Percentiles rank a stretch among this genome's conserved stretches.
phyloP scores from a whole-genome alignment of 2,329 filamentous ascomycete genomes.

The Fusarium subglutinans region DNA sequence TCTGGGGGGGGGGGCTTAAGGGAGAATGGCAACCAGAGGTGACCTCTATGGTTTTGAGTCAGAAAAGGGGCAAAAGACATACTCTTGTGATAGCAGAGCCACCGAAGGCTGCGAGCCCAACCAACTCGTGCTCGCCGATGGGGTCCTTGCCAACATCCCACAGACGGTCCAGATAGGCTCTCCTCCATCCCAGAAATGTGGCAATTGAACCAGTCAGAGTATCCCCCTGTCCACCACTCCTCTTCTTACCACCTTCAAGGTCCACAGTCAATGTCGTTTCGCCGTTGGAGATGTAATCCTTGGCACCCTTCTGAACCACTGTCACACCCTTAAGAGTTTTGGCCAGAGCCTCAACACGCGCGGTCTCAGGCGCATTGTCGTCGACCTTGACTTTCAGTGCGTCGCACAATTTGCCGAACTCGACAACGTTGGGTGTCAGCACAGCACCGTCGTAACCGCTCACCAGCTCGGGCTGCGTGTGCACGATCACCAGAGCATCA shows the following conservation, averaged over 20 bases:
- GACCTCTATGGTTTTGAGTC: neutral
- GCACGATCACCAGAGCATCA: constrained; percentile 83
- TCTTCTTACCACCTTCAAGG: constrained; percentile 82
- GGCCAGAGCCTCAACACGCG: constrained; percentile 72
- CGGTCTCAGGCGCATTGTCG: constrained; percentile 49
- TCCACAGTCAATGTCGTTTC: constrained; percentile 79
- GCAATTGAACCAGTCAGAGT: constrained; percentile 90
- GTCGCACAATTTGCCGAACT: constrained; percentile 86
- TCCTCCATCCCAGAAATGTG: constrained; percentile 88
- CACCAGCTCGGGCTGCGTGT: constrained; percentile 78
- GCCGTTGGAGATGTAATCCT: constrained; percentile 87
- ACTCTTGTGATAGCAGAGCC: constrained; percentile 88
- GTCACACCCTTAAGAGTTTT: constrained; percentile 86
- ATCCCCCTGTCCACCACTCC: constrained; percentile 94
- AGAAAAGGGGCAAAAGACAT: constrained; percentile 39
- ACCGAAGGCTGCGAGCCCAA: constrained; percentile 84
- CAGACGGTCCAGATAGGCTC: constrained; percentile 83
- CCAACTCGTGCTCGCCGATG: constrained; percentile 64
- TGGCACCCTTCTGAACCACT: constrained; percentile 86
- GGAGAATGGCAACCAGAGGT: neutral
- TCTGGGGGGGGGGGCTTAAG: neutral
- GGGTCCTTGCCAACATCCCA: constrained; percentile 70
- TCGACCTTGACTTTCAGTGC: constrained; percentile 72
- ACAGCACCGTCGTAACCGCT: constrained; percentile 85
- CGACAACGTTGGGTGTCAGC: constrained; percentile 93